These are phyloP conservation scores for Aaosphaeria pasadenensis DNA, from an alignment of 2,329 filamentous ascomycete species.

Conservation along the genomic window DNA sequence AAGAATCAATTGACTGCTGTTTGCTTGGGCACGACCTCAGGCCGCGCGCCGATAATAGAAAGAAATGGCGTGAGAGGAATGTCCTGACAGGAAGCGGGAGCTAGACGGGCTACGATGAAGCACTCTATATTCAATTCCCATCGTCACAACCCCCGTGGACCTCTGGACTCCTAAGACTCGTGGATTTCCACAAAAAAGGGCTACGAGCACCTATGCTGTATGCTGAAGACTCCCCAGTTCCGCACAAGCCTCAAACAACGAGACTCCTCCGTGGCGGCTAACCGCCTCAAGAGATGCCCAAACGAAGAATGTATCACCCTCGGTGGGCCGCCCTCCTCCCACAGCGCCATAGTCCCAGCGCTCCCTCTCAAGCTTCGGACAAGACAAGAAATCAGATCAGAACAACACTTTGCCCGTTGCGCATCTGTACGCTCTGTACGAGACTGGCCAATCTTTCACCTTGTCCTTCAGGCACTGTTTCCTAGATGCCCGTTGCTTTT, in stretches of 20 bases:
- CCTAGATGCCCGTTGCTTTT: slow-evolving; percentile 10
- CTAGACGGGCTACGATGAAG: too few species aligned
- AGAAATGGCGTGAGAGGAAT: too few species aligned
- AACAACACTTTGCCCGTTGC: too few species aligned
- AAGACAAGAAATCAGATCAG: too few species aligned
- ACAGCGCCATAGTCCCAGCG: neutral
- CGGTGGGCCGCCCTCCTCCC: slow-evolving; percentile 20
- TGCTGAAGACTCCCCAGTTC: slow-evolving; percentile 17
- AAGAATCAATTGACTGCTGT: slow-evolving; percentile 3
- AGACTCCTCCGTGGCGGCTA: slow-evolving; percentile 30
- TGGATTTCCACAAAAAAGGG: slow-evolving; percentile 18
- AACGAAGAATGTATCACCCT: slow-evolving; percentile 31
- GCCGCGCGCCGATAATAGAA: slow-evolving; percentile 9
- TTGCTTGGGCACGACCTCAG: slow-evolving; percentile 16
- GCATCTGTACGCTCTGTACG: too few species aligned
- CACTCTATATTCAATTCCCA: slow-evolving; percentile 32
- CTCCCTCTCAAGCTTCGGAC: too few species aligned
- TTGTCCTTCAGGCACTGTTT: slow-evolving; percentile 13
- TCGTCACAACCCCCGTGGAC: slow-evolving; percentile 15
- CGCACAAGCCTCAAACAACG: slow-evolving; percentile 35
- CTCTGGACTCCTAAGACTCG: slow-evolving; percentile 12
- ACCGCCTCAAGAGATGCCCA: slow-evolving; percentile 11
- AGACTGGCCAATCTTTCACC: neutral
- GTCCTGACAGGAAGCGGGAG: too few species aligned
- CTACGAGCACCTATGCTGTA: slow-evolving; percentile 7